Conservation (phyloP, 805 yeast genomes). For the Ogataea paraovalis region DNA sequence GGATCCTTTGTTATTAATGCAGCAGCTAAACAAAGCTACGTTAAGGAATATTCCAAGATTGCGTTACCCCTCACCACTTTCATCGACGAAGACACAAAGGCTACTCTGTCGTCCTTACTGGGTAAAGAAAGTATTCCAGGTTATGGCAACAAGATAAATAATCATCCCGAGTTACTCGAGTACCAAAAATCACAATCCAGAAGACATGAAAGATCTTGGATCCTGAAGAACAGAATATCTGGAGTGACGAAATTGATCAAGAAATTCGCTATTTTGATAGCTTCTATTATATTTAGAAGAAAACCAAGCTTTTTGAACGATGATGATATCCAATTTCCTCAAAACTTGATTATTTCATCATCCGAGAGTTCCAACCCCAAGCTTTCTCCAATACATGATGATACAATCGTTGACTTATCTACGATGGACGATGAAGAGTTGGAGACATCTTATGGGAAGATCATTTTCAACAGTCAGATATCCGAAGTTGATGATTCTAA, state of each 20-base stretch:
- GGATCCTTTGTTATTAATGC: slow-evolving; percentile 65
- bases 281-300: slow-evolving; percentile 12
- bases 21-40: slow-evolving; percentile 62
- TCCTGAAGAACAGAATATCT: slow-evolving; percentile 11
- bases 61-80: slow-evolving; percentile 51
- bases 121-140: slow-evolving; percentile 9
- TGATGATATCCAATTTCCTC: not conserved
- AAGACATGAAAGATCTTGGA: slow-evolving; percentile 16
- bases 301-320: slow-evolving; percentile 11
- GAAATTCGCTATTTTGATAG: slow-evolving; percentile 6
- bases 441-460: slow-evolving; percentile 7
- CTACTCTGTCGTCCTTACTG: not conserved
- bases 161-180: slow-evolving; percentile 27
- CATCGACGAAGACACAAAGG: slow-evolving; percentile 35
- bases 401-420: slow-evolving; percentile 3
- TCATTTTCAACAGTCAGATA: slow-evolving; percentile 9
- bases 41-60: slow-evolving; percentile 51
- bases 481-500: slow-evolving; percentile 10
- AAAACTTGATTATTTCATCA: not conserved
- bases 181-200: slow-evolving; percentile 8
- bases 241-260: slow-evolving; percentile 5
- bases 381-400: not conserved
- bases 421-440: slow-evolving; percentile 8
- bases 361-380: not conserved
- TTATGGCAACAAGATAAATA: slow-evolving; percentile 22